Evolutionary conservation across 1,284 basidiomycete genomes (phyloP).

Genomic region (Phlebopus sp.): DNA sequence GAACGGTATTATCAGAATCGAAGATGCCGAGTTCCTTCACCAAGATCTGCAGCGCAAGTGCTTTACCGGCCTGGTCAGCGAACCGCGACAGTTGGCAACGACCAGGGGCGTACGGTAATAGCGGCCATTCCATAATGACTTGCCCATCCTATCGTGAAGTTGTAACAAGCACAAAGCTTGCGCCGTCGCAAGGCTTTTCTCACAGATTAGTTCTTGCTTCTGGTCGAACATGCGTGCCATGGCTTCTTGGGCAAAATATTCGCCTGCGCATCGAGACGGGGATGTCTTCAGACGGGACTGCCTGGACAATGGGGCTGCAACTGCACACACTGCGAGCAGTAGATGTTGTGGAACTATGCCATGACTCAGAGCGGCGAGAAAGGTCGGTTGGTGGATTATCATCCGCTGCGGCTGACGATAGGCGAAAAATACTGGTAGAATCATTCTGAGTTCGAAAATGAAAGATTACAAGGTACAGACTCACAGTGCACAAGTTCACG

Average conservation of each 20-base stretch:
- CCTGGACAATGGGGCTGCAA: slow-evolving; percentile 70
- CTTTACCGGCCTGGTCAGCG: slow-evolving; percentile 36
- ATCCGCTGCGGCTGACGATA: slow-evolving; percentile 73
- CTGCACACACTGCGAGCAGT: slow-evolving; percentile 67
- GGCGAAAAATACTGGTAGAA: slow-evolving; percentile 67
- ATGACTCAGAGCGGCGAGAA: slow-evolving; percentile 59
- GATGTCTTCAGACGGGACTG: slow-evolving; percentile 57
- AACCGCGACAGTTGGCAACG: slow-evolving; percentile 5
- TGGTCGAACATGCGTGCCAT: slow-evolving; percentile 67
- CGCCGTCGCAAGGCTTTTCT: slow-evolving; percentile 56
- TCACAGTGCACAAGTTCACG: slow-evolving; percentile 72
- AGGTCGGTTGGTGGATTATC: slow-evolving; percentile 74
- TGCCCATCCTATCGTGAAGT: slow-evolving; percentile 60
- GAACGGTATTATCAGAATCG: slow-evolving; percentile 52
- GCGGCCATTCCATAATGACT: slow-evolving; percentile 33
- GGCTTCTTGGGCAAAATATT: slow-evolving; percentile 65
- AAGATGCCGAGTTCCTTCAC: slow-evolving; percentile 63
- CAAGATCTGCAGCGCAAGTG: slow-evolving; percentile 57
- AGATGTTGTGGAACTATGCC: slow-evolving; percentile 66
- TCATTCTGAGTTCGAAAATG: slow-evolving; percentile 6
- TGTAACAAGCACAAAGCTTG: slow-evolving; percentile 72
- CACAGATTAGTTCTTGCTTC: slow-evolving; percentile 51
- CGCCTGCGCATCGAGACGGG: slow-evolving; percentile 65
- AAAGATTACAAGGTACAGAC: slow-evolving; percentile 27
- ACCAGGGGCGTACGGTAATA: slow-evolving; percentile 25